These are phyloP conservation scores for Leptographium lundbergii DNA, from an alignment of 2,329 filamentous ascomycete species.

Conservation along the genomic window DNA sequence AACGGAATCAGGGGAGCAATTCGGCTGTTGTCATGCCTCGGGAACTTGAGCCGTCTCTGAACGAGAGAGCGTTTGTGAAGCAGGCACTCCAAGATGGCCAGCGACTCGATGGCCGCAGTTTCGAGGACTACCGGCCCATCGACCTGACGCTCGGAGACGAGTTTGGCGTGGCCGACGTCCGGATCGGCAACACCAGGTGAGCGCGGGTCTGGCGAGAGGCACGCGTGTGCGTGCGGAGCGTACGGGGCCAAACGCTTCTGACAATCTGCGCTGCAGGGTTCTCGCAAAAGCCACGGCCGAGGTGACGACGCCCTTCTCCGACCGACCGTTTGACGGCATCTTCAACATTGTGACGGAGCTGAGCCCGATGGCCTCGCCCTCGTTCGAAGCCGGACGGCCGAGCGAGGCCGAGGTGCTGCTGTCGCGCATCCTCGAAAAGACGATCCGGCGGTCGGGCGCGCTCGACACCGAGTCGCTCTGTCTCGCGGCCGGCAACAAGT, in stretches of 20 bases:
- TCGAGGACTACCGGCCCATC: conserved; percentile 69
- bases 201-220: background rate
- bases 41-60: conserved; percentile 79
- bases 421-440: conserved; percentile 83
- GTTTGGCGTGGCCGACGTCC: conserved; percentile 79
- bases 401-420: conserved; percentile 77
- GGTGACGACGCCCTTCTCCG: conserved; percentile 70
- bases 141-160: conserved; percentile 78
- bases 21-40: conserved; percentile 57
- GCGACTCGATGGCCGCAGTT: conserved; percentile 69
- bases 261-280: conserved; percentile 39
- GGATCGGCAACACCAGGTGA: conserved; percentile 80
- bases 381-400: conserved; percentile 74
- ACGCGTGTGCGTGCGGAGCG: background rate
- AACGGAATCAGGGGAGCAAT: background rate
- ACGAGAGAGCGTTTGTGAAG: conserved; percentile 76
- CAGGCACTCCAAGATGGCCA: conserved; percentile 71
- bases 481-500: conserved; percentile 79
- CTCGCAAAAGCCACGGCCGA: conserved; percentile 78
- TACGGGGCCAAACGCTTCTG: background rate
- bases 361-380: conserved; percentile 80
- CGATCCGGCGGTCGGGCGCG: conserved; percentile 79
- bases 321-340: conserved; percentile 89
- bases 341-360: conserved; percentile 89
- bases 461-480: conserved; percentile 94